Evolutionary conservation across 371 early-diverging fungal species (phyloP).

Genomic region (Neoconidiobolus thromboides): DNA sequence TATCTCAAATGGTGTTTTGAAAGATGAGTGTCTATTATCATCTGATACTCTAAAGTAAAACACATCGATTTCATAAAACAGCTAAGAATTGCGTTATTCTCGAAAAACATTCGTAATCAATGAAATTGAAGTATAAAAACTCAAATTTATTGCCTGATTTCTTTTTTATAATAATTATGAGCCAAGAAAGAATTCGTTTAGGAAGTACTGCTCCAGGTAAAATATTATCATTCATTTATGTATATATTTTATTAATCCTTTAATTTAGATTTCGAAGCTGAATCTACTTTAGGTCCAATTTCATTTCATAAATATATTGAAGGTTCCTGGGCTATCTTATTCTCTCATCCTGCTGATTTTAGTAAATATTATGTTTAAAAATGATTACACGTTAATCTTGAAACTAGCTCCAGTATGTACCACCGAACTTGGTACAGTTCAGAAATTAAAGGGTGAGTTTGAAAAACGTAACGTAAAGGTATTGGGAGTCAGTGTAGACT

Average conservation of each 20-base stretch:
- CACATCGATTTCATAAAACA: no score
- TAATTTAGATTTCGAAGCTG: constrained; percentile 46
- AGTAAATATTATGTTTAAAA: constrained; percentile 23
- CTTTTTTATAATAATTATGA: neutral
- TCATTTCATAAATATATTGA: constrained; percentile 77
- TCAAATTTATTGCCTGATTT: no score
- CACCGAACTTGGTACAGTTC: constrained; percentile 83
- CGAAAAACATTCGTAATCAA: no score
- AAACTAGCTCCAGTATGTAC: constrained; percentile 75
- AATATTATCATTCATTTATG: neutral
- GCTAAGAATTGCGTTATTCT: no score
- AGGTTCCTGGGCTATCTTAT: constrained; percentile 76
- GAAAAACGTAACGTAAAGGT: constrained; percentile 63
- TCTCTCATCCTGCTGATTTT: constrained; percentile 91
- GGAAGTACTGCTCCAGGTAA: constrained; percentile 3
- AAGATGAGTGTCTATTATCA: no score
- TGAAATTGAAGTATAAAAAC: no score
- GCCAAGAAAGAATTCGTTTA: constrained; percentile 3
- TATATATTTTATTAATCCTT: neutral
- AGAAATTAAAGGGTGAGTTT: constrained; percentile 57
- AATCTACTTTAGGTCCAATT: constrained; percentile 72
- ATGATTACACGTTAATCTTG: neutral
- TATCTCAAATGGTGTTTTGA: no score
- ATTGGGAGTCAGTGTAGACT: constrained; percentile 84
- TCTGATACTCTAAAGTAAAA: no score